Percentiles rank a stretch among this genome's conserved stretches.
phyloP scores from a whole-genome alignment of 2,329 filamentous ascomycete genomes.

The Orbilia ellipsospora region DNA sequence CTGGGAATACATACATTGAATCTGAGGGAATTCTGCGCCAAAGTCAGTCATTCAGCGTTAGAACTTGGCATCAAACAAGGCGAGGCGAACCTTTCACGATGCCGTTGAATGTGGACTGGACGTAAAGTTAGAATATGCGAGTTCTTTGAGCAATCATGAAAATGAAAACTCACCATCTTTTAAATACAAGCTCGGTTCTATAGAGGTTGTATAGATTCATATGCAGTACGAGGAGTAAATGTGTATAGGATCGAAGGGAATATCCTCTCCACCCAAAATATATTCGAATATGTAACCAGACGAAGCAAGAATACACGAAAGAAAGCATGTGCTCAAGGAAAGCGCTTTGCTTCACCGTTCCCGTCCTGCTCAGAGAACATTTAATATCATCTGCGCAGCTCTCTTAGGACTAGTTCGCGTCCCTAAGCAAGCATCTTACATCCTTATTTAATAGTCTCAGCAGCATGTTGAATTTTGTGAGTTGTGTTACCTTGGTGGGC shows the following conservation, averaged over 20 bases:
- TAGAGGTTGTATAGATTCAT: no score
- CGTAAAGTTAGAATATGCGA: background rate
- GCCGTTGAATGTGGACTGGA: constrained; percentile 80
- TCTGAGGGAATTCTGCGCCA: constrained; percentile 77
- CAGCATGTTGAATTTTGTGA: constrained; percentile 53
- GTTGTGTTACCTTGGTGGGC: constrained; percentile 27
- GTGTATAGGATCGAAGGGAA: no score
- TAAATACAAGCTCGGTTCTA: background rate
- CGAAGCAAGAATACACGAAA: no score
- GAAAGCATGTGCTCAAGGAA: no score
- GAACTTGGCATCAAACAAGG: no score
- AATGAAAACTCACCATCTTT: constrained; percentile 24
- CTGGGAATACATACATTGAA: constrained; percentile 68
- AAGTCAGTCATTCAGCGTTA: background rate
- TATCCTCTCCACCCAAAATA: no score
- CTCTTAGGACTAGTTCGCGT: background rate
- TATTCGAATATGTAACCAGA: no score
- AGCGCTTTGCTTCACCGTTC: no score
- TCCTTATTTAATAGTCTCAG: background rate
- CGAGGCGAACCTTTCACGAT: constrained; percentile 66
- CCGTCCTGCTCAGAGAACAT: background rate
- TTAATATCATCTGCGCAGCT: constrained; percentile 1
- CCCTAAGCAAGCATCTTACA: constrained; percentile 4
- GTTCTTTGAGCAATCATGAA: no score
- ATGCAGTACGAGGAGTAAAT: no score